Evolutionary conservation across 768 basidiomycete species (phyloP).

Genomic region (Lactarius deliciosus): DNA sequence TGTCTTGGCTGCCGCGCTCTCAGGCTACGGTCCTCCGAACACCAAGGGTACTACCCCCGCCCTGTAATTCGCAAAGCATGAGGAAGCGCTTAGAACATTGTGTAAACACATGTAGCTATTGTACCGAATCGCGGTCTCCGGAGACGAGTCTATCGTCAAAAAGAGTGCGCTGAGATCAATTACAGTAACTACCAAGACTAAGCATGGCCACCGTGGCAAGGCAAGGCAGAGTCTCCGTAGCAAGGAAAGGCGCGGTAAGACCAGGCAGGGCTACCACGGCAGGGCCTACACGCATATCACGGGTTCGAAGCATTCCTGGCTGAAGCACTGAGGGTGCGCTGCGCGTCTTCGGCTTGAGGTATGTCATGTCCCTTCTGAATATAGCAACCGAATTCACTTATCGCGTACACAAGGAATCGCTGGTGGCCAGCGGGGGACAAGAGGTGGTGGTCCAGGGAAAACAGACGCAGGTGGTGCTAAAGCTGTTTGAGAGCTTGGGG

Average conservation of each 20-base stretch:
- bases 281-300: slow-evolving; percentile 76
- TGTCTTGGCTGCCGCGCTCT: too few relatives aligned
- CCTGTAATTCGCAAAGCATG: slow-evolving; percentile 60
- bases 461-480: slow-evolving; percentile 65
- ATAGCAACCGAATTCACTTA: not conserved
- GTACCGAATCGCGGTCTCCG: slow-evolving; percentile 60
- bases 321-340: slow-evolving; percentile 71
- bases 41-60: not conserved
- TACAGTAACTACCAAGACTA: slow-evolving; percentile 61
- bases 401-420: slow-evolving; percentile 48
- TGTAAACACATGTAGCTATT: slow-evolving; percentile 71
- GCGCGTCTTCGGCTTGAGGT: slow-evolving; percentile 81
- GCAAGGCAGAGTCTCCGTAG: slow-evolving; percentile 26
- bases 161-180: slow-evolving; percentile 82
- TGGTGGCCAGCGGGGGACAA: slow-evolving; percentile 51
- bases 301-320: slow-evolving; percentile 85
- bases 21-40: too few relatives aligned
- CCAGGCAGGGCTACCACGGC: slow-evolving; percentile 47
- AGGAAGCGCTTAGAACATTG: too few relatives aligned
- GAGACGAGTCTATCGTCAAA: slow-evolving; percentile 55
- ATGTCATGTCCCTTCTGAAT: slow-evolving; percentile 30
- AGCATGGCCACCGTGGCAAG: slow-evolving; percentile 74
- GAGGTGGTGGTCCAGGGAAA: slow-evolving; percentile 88
- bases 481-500: slow-evolving; percentile 48
- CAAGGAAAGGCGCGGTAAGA: slow-evolving; percentile 53